A percentile compares a stretch with the other conserved stretches of the same genome.
Conservation (phyloP, 257 asterid genomes). For the Capsicum chinense region DNA sequence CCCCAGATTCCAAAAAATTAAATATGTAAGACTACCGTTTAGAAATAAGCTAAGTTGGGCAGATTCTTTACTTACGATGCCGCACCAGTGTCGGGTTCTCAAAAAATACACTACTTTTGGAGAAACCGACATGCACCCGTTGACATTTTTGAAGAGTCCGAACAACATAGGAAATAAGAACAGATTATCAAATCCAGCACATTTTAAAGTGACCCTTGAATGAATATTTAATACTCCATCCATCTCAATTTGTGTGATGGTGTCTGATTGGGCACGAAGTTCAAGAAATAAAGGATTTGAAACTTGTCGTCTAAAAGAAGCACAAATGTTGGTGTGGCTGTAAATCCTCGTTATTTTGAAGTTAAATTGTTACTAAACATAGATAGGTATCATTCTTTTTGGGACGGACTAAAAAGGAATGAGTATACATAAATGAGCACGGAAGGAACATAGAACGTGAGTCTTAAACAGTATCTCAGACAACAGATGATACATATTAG, state of each 20-base stretch:
- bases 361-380: not conserved
- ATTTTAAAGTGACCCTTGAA: not conserved
- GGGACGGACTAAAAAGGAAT: not conserved
- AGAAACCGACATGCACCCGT: no score
- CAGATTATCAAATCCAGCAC: not conserved
- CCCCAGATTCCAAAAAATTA: not conserved
- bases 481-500: not conserved
- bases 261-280: not conserved
- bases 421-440: not conserved
- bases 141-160: no score
- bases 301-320: not conserved
- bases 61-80: no score
- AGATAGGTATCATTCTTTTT: no score
- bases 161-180: not conserved
- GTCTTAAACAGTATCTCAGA: not conserved
- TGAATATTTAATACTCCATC: not conserved
- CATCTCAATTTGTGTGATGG: not conserved
- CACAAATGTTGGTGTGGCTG: not conserved
- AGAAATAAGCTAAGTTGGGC: not conserved
- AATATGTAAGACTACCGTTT: not conserved
- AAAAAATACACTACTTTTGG: no score
- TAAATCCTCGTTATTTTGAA: not conserved
- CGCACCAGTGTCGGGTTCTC: no score
- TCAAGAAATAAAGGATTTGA: not conserved
- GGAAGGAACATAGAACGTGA: not conserved